Evolutionary conservation across 2,329 filamentous ascomycete genomes (phyloP).

Genomic region (Raffaelea albimanens): DNA sequence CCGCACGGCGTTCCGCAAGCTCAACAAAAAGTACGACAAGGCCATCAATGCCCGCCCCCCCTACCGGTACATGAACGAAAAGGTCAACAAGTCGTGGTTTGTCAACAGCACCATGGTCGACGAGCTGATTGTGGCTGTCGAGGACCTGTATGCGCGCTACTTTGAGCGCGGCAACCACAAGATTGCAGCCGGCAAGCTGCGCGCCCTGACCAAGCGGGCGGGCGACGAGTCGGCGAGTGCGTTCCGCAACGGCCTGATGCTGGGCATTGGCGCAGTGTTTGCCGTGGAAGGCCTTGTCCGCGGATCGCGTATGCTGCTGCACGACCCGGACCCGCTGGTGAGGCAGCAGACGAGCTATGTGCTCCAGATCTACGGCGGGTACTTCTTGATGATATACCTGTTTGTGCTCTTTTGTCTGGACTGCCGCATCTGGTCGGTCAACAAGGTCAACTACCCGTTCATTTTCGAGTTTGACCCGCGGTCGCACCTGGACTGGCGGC

Average conservation of each 20-base stretch:
- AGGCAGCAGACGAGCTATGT: slow-evolving; percentile 54
- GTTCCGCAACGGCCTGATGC: slow-evolving; percentile 54
- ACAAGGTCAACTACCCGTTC: slow-evolving; percentile 92
- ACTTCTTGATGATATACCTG: slow-evolving; percentile 74
- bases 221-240: slow-evolving; percentile 46
- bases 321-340: slow-evolving; percentile 34
- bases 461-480: slow-evolving; percentile 93
- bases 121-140: slow-evolving; percentile 66
- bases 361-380: slow-evolving; percentile 85
- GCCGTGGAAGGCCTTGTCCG: slow-evolving; percentile 56
- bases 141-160: slow-evolving; percentile 89
- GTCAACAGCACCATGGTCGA: slow-evolving; percentile 83
- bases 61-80: slow-evolving; percentile 78
- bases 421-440: slow-evolving; percentile 70
- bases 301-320: slow-evolving; percentile 42
- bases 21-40: slow-evolving; percentile 99
- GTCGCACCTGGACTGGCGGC: slow-evolving; percentile 79
- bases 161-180: slow-evolving; percentile 93
- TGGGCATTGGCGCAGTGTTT: slow-evolving; percentile 60
- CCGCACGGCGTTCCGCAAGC: slow-evolving; percentile 87
- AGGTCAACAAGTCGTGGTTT: slow-evolving; percentile 84
- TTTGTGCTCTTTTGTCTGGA: slow-evolving; percentile 78
- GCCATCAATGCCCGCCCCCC: slow-evolving; percentile 68
- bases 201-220: slow-evolving; percentile 55
- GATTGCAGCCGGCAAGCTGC: slow-evolving; percentile 77